Evolutionary conservation across 2,329 filamentous ascomycete genomes (phyloP), one percentile per base, ranked within the genome.

Genomic region (Aureobasidium sp.): DNA sequence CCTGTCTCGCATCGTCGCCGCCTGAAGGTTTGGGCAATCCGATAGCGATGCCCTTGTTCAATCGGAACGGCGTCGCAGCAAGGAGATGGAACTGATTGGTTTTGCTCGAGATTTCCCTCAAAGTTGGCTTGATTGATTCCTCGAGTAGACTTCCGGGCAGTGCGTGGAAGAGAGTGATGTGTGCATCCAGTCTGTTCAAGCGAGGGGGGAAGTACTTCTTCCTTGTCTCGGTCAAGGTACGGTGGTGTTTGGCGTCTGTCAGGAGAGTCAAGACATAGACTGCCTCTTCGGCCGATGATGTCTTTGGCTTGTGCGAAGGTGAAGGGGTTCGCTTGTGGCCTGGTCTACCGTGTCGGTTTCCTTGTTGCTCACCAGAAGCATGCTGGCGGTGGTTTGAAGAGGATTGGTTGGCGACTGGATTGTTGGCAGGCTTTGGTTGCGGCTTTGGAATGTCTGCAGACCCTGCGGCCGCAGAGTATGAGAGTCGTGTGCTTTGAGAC

Each of bases 101-200:
- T 9, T 65, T 65, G 11, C 61, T 39, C 3, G 72, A 68, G 1
- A 75, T 62, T 17, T 69, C 65, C 9, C 69, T 65, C 12, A 79
- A 63, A 2, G 67, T 66, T 7, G 70, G 69, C 12, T 76, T 69
- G 15, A 79, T 72, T 29, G 64, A 63, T 39, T 67, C 65, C n/a
- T 70, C 64, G 17, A 77, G 67, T 53, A 73, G 72, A 42, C 74
- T 77, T 48, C 71, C 72, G 0, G 77, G 77, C 29, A 79, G 69
- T 6, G 77, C 77, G 64, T 79, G 77, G 66, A 79, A 79, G 3
- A 79, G 70, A 1, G 77, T 78, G 20, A 79, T 65, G 63, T 79
- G 77, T 5, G 77, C 77, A 2, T 72, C 73, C 0, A 75, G 74
- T 42, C 74, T 74, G 65, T 79, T 79, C 62, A 78, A 66, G 11